Percentiles rank a stretch among this genome's conserved stretches.
Evolutionary conservation across 345 rosid species (phyloP).

Genomic region (Eucalyptus melliodora): DNA sequence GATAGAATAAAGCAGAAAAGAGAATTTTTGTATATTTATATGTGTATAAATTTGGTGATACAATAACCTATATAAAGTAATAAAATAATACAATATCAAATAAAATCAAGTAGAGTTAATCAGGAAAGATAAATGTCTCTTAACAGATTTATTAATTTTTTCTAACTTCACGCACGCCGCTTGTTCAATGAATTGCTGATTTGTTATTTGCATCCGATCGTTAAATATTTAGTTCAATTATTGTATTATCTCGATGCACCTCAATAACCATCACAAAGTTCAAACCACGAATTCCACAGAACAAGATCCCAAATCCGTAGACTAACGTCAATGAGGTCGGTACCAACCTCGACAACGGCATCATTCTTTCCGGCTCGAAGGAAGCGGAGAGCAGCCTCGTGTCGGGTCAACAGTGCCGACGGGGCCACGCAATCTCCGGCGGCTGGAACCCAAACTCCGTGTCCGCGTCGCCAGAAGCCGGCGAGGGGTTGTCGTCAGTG

Average conservation of each 20-base stretch:
- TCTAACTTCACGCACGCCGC: too few species aligned
- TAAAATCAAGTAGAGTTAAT: neutral
- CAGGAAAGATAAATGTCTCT: neutral
- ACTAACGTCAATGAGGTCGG: neutral
- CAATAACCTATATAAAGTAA: neutral
- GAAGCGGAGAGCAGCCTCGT: neutral
- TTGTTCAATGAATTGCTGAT: neutral
- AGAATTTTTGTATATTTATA: neutral
- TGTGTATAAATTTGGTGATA: neutral
- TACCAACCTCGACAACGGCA: neutral
- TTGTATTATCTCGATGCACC: neutral
- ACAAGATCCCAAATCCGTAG: neutral
- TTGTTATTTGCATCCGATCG: neutral
- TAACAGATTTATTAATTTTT: neutral
- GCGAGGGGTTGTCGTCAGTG: neutral
- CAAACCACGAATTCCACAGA: neutral
- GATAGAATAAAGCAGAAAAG: fast-evolving
- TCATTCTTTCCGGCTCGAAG: neutral
- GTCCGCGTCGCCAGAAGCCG: neutral
- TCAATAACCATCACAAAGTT: neutral
- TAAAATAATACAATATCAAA: neutral
- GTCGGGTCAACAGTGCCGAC: neutral
- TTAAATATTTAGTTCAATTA: too few species aligned
- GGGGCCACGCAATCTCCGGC: neutral
- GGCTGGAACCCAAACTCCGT: neutral